Evolutionary conservation across 1,284 basidiomycete genomes (phyloP).

Genomic region (Cryptococcus sp.): DNA sequence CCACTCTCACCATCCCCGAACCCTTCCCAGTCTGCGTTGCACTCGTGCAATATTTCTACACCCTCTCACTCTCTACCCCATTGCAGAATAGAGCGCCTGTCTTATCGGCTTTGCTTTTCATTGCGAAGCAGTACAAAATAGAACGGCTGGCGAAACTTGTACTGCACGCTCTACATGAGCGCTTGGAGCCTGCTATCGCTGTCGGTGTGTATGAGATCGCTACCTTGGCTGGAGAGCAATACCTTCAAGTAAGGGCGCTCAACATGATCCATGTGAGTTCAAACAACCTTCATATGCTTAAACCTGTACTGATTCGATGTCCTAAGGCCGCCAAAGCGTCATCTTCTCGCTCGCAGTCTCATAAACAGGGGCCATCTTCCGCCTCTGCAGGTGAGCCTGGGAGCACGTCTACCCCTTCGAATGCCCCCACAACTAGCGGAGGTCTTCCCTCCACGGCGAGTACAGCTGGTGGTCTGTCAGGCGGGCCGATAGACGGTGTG

Average conservation of each 20-base stretch:
- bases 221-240: conserved; percentile 81
- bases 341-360: not conserved
- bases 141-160: conserved; percentile 74
- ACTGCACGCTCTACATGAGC: conserved; percentile 87
- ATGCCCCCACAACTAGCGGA: not conserved
- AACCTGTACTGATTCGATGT: not conserved
- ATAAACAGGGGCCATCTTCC: not conserved
- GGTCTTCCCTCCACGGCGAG: conserved; percentile 3
- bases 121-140: conserved; percentile 80
- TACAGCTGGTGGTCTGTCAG: not conserved
- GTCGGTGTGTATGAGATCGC: conserved; percentile 92
- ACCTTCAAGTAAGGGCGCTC: conserved; percentile 79
- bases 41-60: conserved; percentile 89
- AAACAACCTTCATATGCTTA: not conserved
- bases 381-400: not conserved
- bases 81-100: conserved; percentile 88
- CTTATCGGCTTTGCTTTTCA: conserved; percentile 78
- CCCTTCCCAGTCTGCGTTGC: conserved; percentile 86
- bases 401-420: too few relatives aligned
- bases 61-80: conserved; percentile 77
- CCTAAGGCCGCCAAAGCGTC: not conserved
- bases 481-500: conserved; percentile 6
- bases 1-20: conserved; percentile 78
- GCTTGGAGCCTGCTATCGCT: conserved; percentile 76
- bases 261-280: conserved; percentile 72